phyloP scores from a whole-genome alignment of 495 filamentous ascomycete genomes.

The Penicillium atrosanguineum region DNA sequence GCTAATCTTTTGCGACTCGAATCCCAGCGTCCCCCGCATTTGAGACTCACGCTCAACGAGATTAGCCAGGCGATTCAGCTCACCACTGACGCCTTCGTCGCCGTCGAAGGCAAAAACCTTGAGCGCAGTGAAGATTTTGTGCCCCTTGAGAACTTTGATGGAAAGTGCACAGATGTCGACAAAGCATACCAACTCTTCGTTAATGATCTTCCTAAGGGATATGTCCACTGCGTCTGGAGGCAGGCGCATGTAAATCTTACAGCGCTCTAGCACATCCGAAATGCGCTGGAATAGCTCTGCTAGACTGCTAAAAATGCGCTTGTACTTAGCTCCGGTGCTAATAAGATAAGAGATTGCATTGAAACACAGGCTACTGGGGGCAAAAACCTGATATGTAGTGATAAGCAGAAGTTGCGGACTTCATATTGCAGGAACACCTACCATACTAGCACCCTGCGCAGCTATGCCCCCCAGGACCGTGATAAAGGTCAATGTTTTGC shows the following conservation, averaged over 20 bases:
- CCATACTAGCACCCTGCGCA: slow-evolving; percentile 23
- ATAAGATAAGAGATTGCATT: slow-evolving; percentile 28
- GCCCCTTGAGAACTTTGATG: slow-evolving; percentile 23
- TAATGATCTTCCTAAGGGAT: slow-evolving; percentile 24
- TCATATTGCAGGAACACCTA: background rate
- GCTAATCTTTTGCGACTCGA: slow-evolving; percentile 18
- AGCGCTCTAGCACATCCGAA: slow-evolving; percentile 26
- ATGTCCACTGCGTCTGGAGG: slow-evolving; percentile 21
- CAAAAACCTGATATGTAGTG: slow-evolving; percentile 17
- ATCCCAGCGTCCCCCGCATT: slow-evolving; percentile 22
- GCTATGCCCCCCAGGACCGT: slow-evolving; percentile 19
- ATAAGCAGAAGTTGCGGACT: background rate
- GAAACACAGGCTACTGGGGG: slow-evolving; percentile 23
- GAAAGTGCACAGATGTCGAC: slow-evolving; percentile 26
- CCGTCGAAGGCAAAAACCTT: slow-evolving; percentile 25
- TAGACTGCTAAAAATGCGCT: slow-evolving; percentile 28
- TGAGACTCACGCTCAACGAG: slow-evolving; percentile 24
- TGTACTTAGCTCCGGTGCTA: slow-evolving; percentile 23
- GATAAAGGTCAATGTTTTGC: slow-evolving; percentile 18
- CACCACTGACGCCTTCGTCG: slow-evolving; percentile 24
- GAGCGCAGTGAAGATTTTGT: slow-evolving; percentile 26
- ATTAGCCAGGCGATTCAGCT: slow-evolving; percentile 14
- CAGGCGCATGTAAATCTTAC: slow-evolving; percentile 26
- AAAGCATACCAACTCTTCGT: slow-evolving; percentile 28
- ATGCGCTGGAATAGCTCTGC: slow-evolving; percentile 22